These are phyloP conservation scores for Avena sativa DNA, from an alignment of 176 grass and related monocot genomes.

Conservation along the genomic window DNA sequence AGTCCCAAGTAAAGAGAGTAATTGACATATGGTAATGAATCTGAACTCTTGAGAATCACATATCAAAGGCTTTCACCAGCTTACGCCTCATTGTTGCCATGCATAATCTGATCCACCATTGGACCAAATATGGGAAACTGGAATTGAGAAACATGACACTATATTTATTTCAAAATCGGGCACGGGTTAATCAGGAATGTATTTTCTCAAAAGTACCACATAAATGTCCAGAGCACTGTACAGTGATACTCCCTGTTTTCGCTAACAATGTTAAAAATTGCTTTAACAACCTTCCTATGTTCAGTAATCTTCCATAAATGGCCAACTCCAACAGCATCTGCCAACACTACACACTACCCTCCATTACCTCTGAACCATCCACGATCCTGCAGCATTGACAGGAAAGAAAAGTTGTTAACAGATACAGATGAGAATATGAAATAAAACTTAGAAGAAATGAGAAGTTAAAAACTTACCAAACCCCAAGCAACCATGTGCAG, in stretches of 20 bases:
- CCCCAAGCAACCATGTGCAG: not conserved
- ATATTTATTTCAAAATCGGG: not conserved
- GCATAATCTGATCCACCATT: not conserved
- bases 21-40: constrained; percentile 1
- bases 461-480: not conserved
- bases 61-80: not conserved
- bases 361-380: not conserved
- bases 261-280: not conserved
- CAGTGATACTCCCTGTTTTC: not conserved
- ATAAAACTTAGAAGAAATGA: not conserved
- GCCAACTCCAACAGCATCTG: not conserved
- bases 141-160: not conserved
- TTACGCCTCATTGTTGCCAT: not conserved
- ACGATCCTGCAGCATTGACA: not conserved
- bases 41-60: not conserved
- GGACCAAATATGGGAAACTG: not conserved
- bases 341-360: not conserved
- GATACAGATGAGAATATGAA: not conserved
- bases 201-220: not conserved
- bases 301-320: not conserved
- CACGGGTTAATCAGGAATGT: not conserved
- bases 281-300: not conserved
- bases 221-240: not conserved
- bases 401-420: not conserved
- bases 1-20: not conserved